Percentiles rank a stretch among this genome's conserved stretches.
phyloP scores from a whole-genome alignment of 2,329 filamentous ascomycete genomes.

The Diplodia corticola region DNA sequence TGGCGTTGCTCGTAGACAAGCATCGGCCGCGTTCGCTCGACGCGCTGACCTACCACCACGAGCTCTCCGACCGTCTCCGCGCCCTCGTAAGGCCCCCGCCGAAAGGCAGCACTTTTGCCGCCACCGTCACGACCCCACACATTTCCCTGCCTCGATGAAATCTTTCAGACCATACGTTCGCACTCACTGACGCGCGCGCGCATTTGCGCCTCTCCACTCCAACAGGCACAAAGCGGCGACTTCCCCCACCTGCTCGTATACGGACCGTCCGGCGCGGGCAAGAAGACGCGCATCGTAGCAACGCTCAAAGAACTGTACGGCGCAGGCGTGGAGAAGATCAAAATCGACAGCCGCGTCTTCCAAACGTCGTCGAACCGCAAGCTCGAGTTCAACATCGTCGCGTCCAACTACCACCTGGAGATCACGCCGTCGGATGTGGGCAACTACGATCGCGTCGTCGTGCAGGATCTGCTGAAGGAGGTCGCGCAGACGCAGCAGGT shows the following conservation, averaged over 20 bases:
- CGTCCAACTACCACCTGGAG: slow-evolving; percentile 95
- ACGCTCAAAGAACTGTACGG: slow-evolving; percentile 95
- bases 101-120: slow-evolving; percentile 1
- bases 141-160: background rate
- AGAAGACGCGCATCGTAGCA: slow-evolving; percentile 95
- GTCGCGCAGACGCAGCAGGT: slow-evolving; percentile 99
- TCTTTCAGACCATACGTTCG: slow-evolving; percentile 6
- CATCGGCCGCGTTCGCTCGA: slow-evolving; percentile 72
- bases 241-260: slow-evolving; percentile 98
- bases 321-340: slow-evolving; percentile 98
- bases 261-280: slow-evolving; percentile 92
- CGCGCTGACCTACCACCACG: slow-evolving; percentile 79
- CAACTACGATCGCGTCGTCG: slow-evolving; percentile 91
- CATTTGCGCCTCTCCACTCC: slow-evolving; percentile 22
- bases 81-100: slow-evolving; percentile 66
- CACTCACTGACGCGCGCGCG: slow-evolving; percentile 18
- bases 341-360: slow-evolving; percentile 96
- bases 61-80: slow-evolving; percentile 81
- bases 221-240: slow-evolving; percentile 89
- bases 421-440: slow-evolving; percentile 97
- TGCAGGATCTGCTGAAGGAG: slow-evolving; percentile 95
- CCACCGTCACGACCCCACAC: background rate
- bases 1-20: slow-evolving; percentile 67
- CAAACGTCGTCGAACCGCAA: slow-evolving; percentile 95
- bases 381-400: slow-evolving; percentile 98